A percentile compares a stretch with the other conserved stretches of the same genome.
Evolutionary conservation across 768 basidiomycete species (phyloP).

Genomic region (Plicaturopsis crispa): DNA sequence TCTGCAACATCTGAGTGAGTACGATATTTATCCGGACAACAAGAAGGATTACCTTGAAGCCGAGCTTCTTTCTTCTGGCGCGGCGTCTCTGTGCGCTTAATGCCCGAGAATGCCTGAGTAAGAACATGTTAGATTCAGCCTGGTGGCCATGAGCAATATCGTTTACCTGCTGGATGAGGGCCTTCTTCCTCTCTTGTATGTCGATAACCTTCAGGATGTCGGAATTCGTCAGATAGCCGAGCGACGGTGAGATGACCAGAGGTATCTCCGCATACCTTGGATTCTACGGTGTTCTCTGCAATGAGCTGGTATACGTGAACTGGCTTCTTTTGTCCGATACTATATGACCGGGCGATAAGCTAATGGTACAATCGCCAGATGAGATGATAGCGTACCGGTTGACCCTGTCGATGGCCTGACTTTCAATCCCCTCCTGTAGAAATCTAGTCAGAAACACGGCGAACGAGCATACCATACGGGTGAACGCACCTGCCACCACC

Average conservation of each 20-base stretch:
- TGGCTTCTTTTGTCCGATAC: constrained; percentile 75
- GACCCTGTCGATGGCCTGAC: constrained; percentile 75
- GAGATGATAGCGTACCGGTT: constrained; percentile 41
- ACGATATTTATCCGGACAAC: neutral
- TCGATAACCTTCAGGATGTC: constrained; percentile 49
- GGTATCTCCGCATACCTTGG: constrained; percentile 43
- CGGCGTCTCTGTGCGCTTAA: constrained; percentile 65
- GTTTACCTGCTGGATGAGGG: constrained; percentile 63
- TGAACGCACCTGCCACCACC: constrained; percentile 66
- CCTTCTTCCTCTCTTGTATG: constrained; percentile 83
- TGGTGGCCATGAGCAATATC: constrained; percentile 1
- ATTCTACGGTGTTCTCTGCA: constrained; percentile 83
- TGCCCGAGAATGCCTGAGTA: constrained; percentile 76
- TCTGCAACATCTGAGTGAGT: constrained; percentile 28
- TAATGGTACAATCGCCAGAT: neutral
- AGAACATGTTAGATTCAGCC: neutral
- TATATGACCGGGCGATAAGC: constrained; percentile 12
- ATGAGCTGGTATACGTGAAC: constrained; percentile 89
- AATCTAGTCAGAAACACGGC: neutral
- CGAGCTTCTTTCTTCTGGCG: constrained; percentile 76
- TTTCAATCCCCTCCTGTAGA: constrained; percentile 69
- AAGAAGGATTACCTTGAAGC: constrained; percentile 52
- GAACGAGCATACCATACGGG: constrained; percentile 2
- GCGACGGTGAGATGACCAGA: neutral
- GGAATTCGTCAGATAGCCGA: neutral